Evolutionary conservation across 2,329 filamentous ascomycete species (phyloP), one percentile per base, ranked within the genome.

Genomic region (Scolecobasidium constrictum): DNA sequence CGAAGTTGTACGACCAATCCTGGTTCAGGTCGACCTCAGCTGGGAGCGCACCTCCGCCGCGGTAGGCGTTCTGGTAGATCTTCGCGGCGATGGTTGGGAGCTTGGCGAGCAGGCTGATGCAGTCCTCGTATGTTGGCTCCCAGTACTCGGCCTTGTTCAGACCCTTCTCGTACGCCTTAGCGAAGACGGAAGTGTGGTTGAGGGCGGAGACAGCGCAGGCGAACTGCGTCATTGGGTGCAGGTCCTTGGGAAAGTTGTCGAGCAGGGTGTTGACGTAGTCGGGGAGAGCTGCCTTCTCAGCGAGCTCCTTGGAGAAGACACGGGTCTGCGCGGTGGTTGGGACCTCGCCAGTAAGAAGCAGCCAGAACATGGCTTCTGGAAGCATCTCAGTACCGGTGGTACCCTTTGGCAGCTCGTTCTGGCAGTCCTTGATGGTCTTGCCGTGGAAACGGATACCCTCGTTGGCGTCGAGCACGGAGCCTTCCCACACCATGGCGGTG

Each of bases 1-100:
- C 92, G 57, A 95, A 98, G 74, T 98, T 98, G 73, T 95, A 94
- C 1, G 88, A 83, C 92, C 92, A 98, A 66, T 98, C 92, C 67
- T 95, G 86, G 52, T 83, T 74, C 45, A 77, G 65, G 55, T 98
- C 88, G 39, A 93, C 71, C 61, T 83, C 69, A 53, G 81, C 76
- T 6, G 86, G 79, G 48, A 94, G 71, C 50, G 83, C 69, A 56
- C 82, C 80, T 61, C 88, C 78, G 53, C 72, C 66, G 59, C 77
- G 71, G 75, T 92, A 85, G 49, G 86, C 72, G 63, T 92, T 92
- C 58, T 94, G 86, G 73, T 98, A 95, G 58, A 98, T 95, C 66
- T 94, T 93, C 46, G 92, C 92, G 20, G 92, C 92, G 53, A 98
- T 88, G 48, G 86, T 93, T 49, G 92, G 92, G 42, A 98, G 81